Evolutionary conservation across 805 yeast species (phyloP).

Genomic region (Cyberlindnera euphorbiiphila): DNA sequence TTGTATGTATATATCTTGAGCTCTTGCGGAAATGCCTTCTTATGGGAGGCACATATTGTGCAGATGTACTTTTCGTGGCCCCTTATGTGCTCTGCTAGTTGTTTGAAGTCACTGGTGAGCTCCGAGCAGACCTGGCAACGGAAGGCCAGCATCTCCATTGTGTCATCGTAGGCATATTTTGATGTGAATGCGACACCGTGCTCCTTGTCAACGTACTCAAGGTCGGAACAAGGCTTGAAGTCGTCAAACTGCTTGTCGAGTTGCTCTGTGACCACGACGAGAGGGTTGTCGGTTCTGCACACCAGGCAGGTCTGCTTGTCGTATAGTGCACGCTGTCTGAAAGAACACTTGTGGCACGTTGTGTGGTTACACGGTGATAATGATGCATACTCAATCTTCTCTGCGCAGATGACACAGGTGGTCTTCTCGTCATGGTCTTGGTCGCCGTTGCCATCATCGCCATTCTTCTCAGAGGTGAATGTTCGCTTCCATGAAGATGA

Average conservation of each 20-base stretch:
- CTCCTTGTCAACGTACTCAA: constrained; percentile 38
- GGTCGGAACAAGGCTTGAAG: constrained; percentile 28
- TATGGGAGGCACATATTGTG: constrained; percentile 70
- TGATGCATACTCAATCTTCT: constrained; percentile 58
- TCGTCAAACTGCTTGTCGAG: constrained; percentile 36
- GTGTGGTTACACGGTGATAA: constrained; percentile 80
- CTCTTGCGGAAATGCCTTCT: constrained; percentile 74
- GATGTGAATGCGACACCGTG: constrained; percentile 60
- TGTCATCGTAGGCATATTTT: constrained; percentile 40
- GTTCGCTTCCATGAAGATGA: constrained; percentile 25
- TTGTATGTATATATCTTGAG: constrained; percentile 55
- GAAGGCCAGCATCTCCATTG: constrained; percentile 48
- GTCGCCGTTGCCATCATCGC: constrained; percentile 17
- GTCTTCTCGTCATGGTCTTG: constrained; percentile 38
- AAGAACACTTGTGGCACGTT: constrained; percentile 77
- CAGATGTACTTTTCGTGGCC: constrained; percentile 68
- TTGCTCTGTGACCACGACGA: constrained; percentile 55
- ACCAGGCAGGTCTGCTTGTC: constrained; percentile 71
- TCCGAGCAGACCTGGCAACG: constrained; percentile 45
- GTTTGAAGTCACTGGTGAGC: constrained; percentile 47
- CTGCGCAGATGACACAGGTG: constrained; percentile 82
- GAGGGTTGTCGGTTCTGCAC: constrained; percentile 70
- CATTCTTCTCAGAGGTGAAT: constrained; percentile 11
- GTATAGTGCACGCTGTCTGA: constrained; percentile 79
- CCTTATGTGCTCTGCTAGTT: constrained; percentile 61